These are phyloP conservation scores for Tylopilus balloui DNA, from an alignment of 768 basidiomycete species.

Conservation along the genomic window DNA sequence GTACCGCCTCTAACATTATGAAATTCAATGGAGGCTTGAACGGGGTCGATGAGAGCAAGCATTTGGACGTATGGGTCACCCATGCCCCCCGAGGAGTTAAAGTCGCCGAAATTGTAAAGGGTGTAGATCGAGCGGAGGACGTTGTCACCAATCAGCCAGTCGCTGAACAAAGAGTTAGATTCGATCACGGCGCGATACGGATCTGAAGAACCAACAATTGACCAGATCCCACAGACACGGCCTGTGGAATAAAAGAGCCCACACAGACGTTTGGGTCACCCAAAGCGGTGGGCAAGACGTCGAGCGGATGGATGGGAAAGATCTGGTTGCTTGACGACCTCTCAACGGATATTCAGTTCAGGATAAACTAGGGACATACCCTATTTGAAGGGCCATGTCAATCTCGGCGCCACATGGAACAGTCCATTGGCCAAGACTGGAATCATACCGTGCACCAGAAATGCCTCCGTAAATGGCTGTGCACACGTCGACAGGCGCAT, in stretches of 20 bases:
- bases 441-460: conserved; percentile 57
- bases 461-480: conserved; percentile 66
- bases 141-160: conserved; percentile 82
- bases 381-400: conserved; percentile 74
- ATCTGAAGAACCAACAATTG: conserved; percentile 53
- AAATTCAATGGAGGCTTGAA: conserved; percentile 69
- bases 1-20: conserved; percentile 61
- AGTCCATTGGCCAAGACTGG: conserved; percentile 54
- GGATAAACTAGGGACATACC: conserved; percentile 40
- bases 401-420: conserved; percentile 75
- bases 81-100: conserved; percentile 55
- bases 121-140: conserved; percentile 79
- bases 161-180: conserved; percentile 40
- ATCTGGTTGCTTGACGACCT: conserved; percentile 53
- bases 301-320: conserved; percentile 77
- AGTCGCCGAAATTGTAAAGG: conserved; percentile 83
- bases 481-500: conserved; percentile 61
- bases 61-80: conserved; percentile 78
- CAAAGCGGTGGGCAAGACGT: conserved; percentile 51
- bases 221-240: conserved; percentile 50
- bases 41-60: conserved; percentile 62
- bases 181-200: not conserved
- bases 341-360: conserved; percentile 11
- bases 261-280: conserved; percentile 51
- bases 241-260: conserved; percentile 71